A percentile compares a stretch with the other conserved stretches of the same genome.
These are phyloP conservation scores for Scutellaria barbata DNA, from an alignment of 257 asterid species.

Conservation along the genomic window DNA sequence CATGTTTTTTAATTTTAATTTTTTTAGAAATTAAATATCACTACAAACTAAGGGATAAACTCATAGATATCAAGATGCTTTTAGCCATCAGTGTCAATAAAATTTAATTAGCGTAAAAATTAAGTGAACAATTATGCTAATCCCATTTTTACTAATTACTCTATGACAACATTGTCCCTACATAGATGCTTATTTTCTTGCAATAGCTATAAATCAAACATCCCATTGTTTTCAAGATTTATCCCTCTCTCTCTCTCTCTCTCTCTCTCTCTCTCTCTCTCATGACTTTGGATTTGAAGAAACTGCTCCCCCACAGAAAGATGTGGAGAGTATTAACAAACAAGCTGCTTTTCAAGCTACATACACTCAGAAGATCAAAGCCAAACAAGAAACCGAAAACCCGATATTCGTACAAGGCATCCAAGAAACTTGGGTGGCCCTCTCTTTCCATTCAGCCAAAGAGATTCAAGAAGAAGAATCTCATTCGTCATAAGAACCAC, in stretches of 20 bases:
- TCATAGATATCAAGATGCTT: neutral
- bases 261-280: neutral
- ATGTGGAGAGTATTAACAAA: constrained; percentile 57
- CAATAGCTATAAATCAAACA: constrained; percentile 34
- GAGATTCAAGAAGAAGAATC: constrained; percentile 46
- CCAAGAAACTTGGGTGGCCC: constrained; percentile 40
- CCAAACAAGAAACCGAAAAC: constrained; percentile 37
- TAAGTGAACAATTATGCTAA: too few relatives aligned
- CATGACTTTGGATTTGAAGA: constrained; percentile 57
- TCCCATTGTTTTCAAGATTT: neutral
- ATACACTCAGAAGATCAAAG: constrained; percentile 36
- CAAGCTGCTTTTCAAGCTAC: constrained; percentile 55
- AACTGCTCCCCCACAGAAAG: constrained; percentile 50
- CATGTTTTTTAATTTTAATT: too few relatives aligned
- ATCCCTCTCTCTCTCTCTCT: neutral
- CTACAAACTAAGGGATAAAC: too few relatives aligned
- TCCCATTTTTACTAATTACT: too few relatives aligned
- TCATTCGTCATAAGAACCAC: constrained; percentile 19
- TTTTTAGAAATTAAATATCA: too few relatives aligned
- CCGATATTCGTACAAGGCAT: constrained; percentile 27
- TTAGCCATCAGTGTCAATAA: neutral
- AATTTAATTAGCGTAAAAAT: constrained; percentile 46
- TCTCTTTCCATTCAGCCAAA: constrained; percentile 52
- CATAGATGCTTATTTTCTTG: constrained; percentile 10
- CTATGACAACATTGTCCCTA: constrained; percentile 17